Conservation (phyloP, 2,329 filamentous ascomycete genomes). For the Aciculosporium take region DNA sequence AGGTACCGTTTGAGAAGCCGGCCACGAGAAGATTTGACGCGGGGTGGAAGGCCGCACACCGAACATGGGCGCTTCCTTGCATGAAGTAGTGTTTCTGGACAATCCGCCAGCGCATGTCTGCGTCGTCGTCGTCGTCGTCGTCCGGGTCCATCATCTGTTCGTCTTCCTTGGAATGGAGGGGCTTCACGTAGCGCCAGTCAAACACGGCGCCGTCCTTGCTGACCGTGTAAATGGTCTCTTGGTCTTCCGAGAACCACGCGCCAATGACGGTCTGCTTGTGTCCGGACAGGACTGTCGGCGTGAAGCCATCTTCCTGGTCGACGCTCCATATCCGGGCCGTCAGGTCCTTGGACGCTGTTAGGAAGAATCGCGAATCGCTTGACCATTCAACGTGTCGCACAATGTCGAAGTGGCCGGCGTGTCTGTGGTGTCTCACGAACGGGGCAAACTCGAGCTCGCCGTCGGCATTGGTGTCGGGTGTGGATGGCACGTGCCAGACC, state of each 20-base stretch:
- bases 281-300: constrained; percentile 76
- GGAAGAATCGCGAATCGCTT: constrained; percentile 85
- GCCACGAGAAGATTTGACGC: constrained; percentile 84
- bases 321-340: constrained; percentile 93
- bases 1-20: constrained; percentile 88
- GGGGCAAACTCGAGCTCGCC: constrained; percentile 90
- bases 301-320: constrained; percentile 72
- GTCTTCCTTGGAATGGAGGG: constrained; percentile 40
- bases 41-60: constrained; percentile 81
- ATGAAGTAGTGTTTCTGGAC: constrained; percentile 86
- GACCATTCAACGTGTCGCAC: constrained; percentile 89
- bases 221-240: constrained; percentile 90
- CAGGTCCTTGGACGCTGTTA: constrained; percentile 82
- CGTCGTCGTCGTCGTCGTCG: constrained; percentile 44
- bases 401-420: constrained; percentile 77
- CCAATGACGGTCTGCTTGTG: constrained; percentile 81
- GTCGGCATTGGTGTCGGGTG: constrained; percentile 61
- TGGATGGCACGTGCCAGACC: constrained; percentile 91
- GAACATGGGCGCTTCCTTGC: constrained; percentile 75
- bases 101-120: constrained; percentile 77
- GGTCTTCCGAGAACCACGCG: constrained; percentile 94
- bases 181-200: constrained; percentile 72
- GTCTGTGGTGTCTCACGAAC: constrained; percentile 76
- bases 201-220: constrained; percentile 97
- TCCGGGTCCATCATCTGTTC: constrained; percentile 46